Evolutionary conservation across 495 filamentous ascomycete species (phyloP), one percentile per base, ranked within the genome.

Genomic region (Baudoinia panamericana): DNA sequence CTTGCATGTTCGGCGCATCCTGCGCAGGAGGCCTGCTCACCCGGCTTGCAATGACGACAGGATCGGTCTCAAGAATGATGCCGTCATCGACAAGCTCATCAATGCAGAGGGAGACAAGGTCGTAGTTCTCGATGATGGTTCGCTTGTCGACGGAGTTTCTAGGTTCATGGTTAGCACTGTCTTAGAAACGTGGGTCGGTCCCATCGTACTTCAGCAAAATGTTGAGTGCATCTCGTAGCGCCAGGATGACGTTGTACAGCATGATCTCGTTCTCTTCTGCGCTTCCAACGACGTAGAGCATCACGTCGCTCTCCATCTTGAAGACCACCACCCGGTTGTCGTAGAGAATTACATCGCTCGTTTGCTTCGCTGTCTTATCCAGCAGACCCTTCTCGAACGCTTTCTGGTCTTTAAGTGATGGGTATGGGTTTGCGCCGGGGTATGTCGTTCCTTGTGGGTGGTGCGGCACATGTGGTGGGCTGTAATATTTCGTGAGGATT

Each of bases 51-150:
- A 99, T 83, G 45, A 93, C 74, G 20, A 87, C 83, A 0, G 90
- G 86, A 59, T 99, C 90, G 0, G 86, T 94, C 65, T 99, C 90
- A 10, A 99, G 70, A 48, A 96, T 86, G 48, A 99, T 86, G 22
- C 90, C 90, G 50, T 96, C 90, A 60, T 96, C 90, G 22, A 93
- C 77, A 40, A 93, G 84, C 61, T 99, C 90, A 61, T 99, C 90
- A 40, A 96, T 82, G 30, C 87, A 82, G 16, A 99, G 70, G 16
- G 85, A 80, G 41, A 93, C 82, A 7, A 59, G 71, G 56, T 96
- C 90, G 67, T 95, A 97, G 71, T 95, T 94, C 64, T 99, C 90
- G 55, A 95, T 76, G 46, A 96, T 82, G 8, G 88, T 96, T 45
- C 90, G 82, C 69, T 94, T 94, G 68, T 99, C 90, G 38, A 86